Conservation (phyloP, 2,329 filamentous ascomycete genomes). For the Cordyceps fumosorosea region DNA sequence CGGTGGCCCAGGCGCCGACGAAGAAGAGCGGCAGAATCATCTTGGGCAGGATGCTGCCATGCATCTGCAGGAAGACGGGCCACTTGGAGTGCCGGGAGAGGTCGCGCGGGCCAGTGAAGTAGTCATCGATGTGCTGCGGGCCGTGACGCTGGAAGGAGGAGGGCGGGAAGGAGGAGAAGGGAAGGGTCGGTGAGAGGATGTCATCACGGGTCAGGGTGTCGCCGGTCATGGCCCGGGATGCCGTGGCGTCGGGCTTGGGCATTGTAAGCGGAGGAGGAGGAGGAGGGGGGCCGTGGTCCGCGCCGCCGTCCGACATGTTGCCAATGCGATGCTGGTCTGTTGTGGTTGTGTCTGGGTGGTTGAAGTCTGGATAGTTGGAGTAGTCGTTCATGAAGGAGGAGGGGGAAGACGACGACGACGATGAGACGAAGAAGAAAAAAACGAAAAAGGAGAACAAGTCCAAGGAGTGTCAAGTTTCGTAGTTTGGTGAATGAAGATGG, state of each 20-base stretch:
- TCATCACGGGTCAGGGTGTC: slow-evolving; percentile 12
- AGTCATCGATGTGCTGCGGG: slow-evolving; percentile 49
- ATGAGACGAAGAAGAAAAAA: too few species aligned
- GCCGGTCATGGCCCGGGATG: slow-evolving; percentile 1
- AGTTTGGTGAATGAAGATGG: too few species aligned
- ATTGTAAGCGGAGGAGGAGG: not conserved
- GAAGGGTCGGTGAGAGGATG: slow-evolving; percentile 25
- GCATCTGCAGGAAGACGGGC: slow-evolving; percentile 68
- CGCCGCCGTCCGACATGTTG: slow-evolving; percentile 4
- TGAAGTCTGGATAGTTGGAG: not conserved
- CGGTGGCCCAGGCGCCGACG: slow-evolving; percentile 58
- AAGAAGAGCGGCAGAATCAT: slow-evolving; percentile 63
- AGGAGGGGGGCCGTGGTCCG: not conserved
- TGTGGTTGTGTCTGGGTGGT: not conserved
- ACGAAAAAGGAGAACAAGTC: too few species aligned
- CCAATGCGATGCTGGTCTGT: not conserved
- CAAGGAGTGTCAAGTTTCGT: too few species aligned
- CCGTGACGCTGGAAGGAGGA: slow-evolving; percentile 26
- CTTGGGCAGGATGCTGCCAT: slow-evolving; percentile 67
- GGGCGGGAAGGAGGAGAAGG: slow-evolving; percentile 22
- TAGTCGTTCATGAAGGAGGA: not conserved
- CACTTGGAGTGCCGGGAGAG: slow-evolving; percentile 69
- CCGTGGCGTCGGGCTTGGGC: not conserved
- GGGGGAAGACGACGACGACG: too few species aligned
- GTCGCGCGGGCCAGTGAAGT: slow-evolving; percentile 61